Percentiles rank a stretch among this genome's conserved stretches.
phyloP scores from a whole-genome alignment of 805 yeast genomes.

The Yarrowia osloensis region DNA sequence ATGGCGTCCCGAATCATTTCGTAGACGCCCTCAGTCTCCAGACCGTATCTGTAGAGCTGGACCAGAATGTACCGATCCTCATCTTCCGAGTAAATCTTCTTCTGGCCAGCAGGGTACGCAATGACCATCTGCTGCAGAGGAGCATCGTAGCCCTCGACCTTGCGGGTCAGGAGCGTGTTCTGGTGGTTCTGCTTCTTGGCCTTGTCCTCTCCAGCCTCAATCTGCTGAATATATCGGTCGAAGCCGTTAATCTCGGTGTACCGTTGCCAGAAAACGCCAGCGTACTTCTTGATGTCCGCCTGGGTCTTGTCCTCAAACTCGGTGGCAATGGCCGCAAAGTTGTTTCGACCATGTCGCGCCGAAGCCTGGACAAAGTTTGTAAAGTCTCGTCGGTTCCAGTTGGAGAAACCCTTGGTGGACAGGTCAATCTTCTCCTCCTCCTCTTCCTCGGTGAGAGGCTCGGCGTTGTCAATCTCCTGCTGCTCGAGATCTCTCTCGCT shows the following conservation, averaged over 20 bases:
- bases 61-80: slow-evolving; percentile 86
- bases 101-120: slow-evolving; percentile 72
- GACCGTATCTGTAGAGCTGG: slow-evolving; percentile 73
- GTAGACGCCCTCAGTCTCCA: slow-evolving; percentile 72
- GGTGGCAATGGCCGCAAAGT: slow-evolving; percentile 64
- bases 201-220: slow-evolving; percentile 87
- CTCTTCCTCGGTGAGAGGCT: slow-evolving; percentile 75
- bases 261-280: slow-evolving; percentile 75
- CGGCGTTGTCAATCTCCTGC: slow-evolving; percentile 68
- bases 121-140: slow-evolving; percentile 77
- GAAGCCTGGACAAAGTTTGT: slow-evolving; percentile 72
- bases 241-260: slow-evolving; percentile 83
- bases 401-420: slow-evolving; percentile 65
- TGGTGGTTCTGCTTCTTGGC: slow-evolving; percentile 65
- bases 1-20: slow-evolving; percentile 76
- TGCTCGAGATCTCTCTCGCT: slow-evolving; percentile 58
- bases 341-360: slow-evolving; percentile 78
- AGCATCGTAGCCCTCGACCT: slow-evolving; percentile 63
- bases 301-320: slow-evolving; percentile 72
- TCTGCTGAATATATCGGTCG: slow-evolving; percentile 75
- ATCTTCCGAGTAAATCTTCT: slow-evolving; percentile 74
- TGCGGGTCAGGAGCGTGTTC: slow-evolving; percentile 74
- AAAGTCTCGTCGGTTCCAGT: slow-evolving; percentile 87
- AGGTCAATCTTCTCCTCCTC: slow-evolving; percentile 66
- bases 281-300: slow-evolving; percentile 78